Conservation (phyloP, 441 rosid genomes). For the Theobroma grandiflorum region DNA sequence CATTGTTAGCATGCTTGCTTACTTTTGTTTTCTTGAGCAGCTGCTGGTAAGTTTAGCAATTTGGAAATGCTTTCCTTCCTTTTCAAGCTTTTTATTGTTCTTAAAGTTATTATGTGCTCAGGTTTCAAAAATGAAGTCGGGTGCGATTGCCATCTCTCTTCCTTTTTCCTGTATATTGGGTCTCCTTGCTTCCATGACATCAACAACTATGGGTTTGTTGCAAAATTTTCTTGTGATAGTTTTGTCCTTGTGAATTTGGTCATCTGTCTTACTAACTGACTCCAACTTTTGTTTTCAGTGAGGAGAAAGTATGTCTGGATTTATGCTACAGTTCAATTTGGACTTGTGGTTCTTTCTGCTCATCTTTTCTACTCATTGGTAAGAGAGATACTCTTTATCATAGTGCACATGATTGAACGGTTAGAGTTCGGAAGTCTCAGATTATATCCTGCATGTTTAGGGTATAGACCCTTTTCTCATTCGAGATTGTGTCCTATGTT, state of each 20-base stretch:
- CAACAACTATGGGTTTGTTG: conserved; percentile 80
- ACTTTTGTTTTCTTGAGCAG: conserved; percentile 83
- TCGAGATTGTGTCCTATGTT: neutral
- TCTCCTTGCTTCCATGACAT: conserved; percentile 91
- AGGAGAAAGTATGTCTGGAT: conserved; percentile 72
- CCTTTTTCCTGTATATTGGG: conserved; percentile 95
- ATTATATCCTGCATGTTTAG: neutral
- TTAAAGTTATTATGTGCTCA: conserved; percentile 34
- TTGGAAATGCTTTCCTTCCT: conserved; percentile 27
- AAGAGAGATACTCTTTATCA: conserved; percentile 31
- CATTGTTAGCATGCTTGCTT: conserved; percentile 83
- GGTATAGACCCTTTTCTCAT: neutral
- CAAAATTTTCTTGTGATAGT: neutral
- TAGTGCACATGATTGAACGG: neutral
- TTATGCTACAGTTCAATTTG: conserved; percentile 76
- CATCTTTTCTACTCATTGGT: conserved; percentile 85
- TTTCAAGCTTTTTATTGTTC: conserved; percentile 3
- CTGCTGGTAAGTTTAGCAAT: conserved; percentile 60
- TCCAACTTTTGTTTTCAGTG: conserved; percentile 49
- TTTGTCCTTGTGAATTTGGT: neutral
- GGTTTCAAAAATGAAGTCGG: conserved; percentile 81
- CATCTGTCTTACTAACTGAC: conserved; percentile 15
- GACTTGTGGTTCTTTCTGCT: conserved; percentile 72
- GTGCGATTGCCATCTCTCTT: conserved; percentile 93
- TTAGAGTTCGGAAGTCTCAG: neutral